Conservation (phyloP, 192 early-diverging fungal species). For the Podila clonocystis region DNA sequence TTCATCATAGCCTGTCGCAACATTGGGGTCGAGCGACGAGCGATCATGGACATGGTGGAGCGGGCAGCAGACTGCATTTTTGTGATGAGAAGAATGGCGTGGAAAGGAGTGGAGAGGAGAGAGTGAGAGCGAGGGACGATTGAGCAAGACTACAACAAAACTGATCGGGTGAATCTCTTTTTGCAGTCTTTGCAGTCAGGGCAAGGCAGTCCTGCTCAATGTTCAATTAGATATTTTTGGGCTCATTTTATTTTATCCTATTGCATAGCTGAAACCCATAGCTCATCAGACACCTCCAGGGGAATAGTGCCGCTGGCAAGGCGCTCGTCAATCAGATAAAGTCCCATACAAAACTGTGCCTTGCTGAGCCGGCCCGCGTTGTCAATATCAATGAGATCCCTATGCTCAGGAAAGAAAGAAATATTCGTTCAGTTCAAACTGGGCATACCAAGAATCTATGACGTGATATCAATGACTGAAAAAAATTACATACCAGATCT, state of each 20-base stretch:
- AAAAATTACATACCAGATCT: conserved; percentile 47
- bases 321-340: conserved; percentile 61
- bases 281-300: conserved; percentile 41
- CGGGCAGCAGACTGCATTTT: neutral
- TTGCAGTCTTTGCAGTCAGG: neutral
- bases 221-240: neutral
- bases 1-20: conserved; percentile 2
- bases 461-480: neutral
- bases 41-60: neutral
- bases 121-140: neutral
- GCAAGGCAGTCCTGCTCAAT: neutral
- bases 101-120: neutral
- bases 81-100: neutral
- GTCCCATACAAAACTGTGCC: conserved; percentile 56
- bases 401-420: conserved; percentile 4
- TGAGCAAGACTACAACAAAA: neutral
- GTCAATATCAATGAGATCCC: conserved; percentile 54
- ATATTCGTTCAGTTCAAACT: too few species aligned
- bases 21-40: neutral
- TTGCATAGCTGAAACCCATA: conserved; percentile 46
- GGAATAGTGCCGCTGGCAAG: conserved; percentile 51
- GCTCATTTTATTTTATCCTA: neutral
- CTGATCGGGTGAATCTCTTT: neutral
- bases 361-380: conserved; percentile 46
- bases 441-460: neutral